Base-by-base conservation (phyloP, 148 eudicot species). In the Camellia granthamiana region DNA sequence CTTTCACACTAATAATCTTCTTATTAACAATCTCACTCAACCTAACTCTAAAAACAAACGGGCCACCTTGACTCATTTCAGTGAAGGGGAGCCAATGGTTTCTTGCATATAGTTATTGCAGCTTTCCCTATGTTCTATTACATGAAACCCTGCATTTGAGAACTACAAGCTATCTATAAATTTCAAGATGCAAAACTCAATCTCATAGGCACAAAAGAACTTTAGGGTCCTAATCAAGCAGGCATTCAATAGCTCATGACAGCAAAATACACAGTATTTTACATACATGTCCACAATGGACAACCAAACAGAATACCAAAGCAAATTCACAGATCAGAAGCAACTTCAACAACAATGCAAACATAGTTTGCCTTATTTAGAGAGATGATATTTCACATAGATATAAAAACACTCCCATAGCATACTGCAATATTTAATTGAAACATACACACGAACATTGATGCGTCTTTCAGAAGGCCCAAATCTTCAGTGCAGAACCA, bases 401-500 rank as follows among this genome's bases (percentile, higher is more conserved):
- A 44, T 64, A 80, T 4, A 56, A 19, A 55, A 49, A 64, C 38
- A 30, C 0, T 19, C 47, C 78, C 54, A 68, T 56, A 69, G 23
- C 44, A 59, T 43, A 42, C 30, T 23, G 14, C 18, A 61, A 67
- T 59, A 81, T 9, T 4, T 58, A 12, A 44, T 30, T 3, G 30
- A 63, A 5, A 66, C 54, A 67, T 6, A 68, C 74, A 78, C 54
- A 47, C 6, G 18, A 67, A 62, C 8, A 73, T 66, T 65, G 51
- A 21, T 59, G 13, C 7, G 42, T 62, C 46, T 58, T 62, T 23
- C 70, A 41, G 19, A 49, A 75, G 75, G 77, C 5, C 80, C 38
- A 30, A 38, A 38, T 64, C 47, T 76, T 86, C 86, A 87, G 79
- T 86, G 88, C 76, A 69, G 93, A 85, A 92, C 95, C 69, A 90